Evolutionary conservation across 805 yeast genomes (phyloP), one percentile per base, ranked within the genome.

Genomic region (Yarrowia yakushimensis): DNA sequence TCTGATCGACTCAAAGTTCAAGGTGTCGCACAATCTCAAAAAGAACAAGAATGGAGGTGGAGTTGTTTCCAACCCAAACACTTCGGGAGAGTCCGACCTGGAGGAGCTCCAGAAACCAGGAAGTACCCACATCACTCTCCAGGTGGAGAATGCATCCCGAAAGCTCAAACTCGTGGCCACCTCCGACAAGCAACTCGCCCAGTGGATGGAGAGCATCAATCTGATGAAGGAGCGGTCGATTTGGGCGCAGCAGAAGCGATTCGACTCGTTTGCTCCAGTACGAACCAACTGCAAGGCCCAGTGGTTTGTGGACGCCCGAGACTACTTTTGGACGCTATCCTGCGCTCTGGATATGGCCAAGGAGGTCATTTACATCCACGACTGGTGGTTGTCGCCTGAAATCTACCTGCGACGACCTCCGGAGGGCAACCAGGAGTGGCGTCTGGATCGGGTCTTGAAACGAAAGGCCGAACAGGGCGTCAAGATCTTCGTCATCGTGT

Each of bases 311-410:
- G 99, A 94, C 74, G 96, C 88, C 23, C 80, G 99, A 69, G 99
- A 94, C 73, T 89, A 94, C 73, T 87, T 90, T 77, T 94, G 98
- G 97, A 96, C 97, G 1, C 85, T 91, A 2, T 88, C 96, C 30
- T 85, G 91, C 11, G 99, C 98, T 0, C 77, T 94, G 62, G 90
- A 88, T 67, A 86, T 89, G 88, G 98, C 99, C 0, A 85, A 85
- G 67, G 98, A 94, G 77, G 93, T 88, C 1, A 87, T 94, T 33
- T 94, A 86, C 72, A 90, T 94, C 55, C 97, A 94, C 70, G 99
- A 93, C 70, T 94, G 99, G 99, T 94, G 99, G 99, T 78, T 94
- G 25, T 83, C 93, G 4, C 99, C 99, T 0, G 99, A 94, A 73
- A 72, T 94, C 3, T 96, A 94, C 69, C 77, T 94, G 76, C 82